phyloP scores from a whole-genome alignment of 2,329 filamentous ascomycete genomes.

The Paraphaeosphaeria minitans region DNA sequence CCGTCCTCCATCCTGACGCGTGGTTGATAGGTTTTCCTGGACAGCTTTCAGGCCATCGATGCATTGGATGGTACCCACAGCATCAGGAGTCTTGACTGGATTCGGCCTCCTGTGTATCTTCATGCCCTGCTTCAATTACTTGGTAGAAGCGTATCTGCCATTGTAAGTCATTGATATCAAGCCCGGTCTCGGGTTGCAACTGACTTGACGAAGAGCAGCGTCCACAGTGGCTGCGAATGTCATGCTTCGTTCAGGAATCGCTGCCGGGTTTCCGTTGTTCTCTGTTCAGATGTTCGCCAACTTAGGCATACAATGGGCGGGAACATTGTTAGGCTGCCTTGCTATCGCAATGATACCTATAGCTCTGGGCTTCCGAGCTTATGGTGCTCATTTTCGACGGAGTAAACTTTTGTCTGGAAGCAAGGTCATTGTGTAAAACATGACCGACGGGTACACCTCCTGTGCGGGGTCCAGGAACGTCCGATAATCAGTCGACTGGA shows the following conservation, averaged over 20 bases:
- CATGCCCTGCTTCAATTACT: not conserved
- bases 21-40: not conserved
- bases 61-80: not conserved
- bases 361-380: not conserved
- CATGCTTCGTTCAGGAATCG: not conserved
- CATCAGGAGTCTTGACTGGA: not conserved
- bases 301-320: not conserved
- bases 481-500: not conserved
- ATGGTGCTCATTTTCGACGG: not conserved
- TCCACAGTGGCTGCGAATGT: not conserved
- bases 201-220: not conserved
- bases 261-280: not conserved
- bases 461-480: not conserved
- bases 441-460: not conserved
- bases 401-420: not conserved
- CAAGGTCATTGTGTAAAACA: not conserved
- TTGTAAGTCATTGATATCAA: not conserved
- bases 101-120: not conserved
- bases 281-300: not conserved
- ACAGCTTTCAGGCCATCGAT: not conserved
- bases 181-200: not conserved
- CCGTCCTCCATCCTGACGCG: not conserved
- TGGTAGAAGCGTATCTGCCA: not conserved
- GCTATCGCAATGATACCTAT: not conserved
- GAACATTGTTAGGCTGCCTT: not conserved